Conservation (phyloP, 2,329 filamentous ascomycete genomes). For the Scopulariopsis brevicaulis region DNA sequence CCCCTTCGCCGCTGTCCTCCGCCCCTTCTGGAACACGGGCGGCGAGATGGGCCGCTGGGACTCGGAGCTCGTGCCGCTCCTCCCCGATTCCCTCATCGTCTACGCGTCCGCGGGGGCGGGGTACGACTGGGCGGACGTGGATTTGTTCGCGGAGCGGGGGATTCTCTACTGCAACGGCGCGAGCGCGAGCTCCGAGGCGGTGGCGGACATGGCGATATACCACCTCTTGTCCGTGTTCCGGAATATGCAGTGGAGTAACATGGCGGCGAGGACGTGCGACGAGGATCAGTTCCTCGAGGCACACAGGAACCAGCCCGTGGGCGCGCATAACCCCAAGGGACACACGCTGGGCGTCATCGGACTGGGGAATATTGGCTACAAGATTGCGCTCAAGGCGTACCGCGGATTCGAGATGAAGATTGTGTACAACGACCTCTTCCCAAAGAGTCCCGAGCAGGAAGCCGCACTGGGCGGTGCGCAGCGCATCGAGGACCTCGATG, state of each 20-base stretch:
- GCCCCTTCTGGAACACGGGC: constrained; percentile 53
- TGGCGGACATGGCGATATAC: constrained; percentile 49
- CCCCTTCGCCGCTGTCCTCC: constrained; percentile 31
- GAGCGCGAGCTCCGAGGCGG: constrained; percentile 46
- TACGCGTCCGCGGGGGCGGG: constrained; percentile 50
- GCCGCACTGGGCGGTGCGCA: constrained; percentile 28
- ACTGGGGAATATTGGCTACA: constrained; percentile 41
- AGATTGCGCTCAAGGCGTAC: constrained; percentile 42
- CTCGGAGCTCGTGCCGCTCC: constrained; percentile 38
- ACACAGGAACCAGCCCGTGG: constrained; percentile 37
- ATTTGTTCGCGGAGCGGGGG: constrained; percentile 16
- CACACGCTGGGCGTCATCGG: constrained; percentile 47
- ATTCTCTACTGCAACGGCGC: constrained; percentile 54
- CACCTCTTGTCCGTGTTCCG: constrained; percentile 48
- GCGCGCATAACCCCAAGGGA: constrained; percentile 43
- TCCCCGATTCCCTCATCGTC: constrained; percentile 41
- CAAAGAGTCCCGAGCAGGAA: constrained; percentile 27
- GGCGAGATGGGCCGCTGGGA: constrained; percentile 57
- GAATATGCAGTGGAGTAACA: constrained; percentile 40
- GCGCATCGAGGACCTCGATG: constrained; percentile 29
- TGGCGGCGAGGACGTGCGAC: constrained; percentile 34
- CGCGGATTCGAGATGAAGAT: constrained; percentile 46
- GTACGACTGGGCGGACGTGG: constrained; percentile 52
- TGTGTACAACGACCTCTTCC: constrained; percentile 35
- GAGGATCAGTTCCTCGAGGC: constrained; percentile 35